Base-by-base conservation (phyloP, 225 moss, liverwort and hornwort species). In the Marchantia paleacea region DNA sequence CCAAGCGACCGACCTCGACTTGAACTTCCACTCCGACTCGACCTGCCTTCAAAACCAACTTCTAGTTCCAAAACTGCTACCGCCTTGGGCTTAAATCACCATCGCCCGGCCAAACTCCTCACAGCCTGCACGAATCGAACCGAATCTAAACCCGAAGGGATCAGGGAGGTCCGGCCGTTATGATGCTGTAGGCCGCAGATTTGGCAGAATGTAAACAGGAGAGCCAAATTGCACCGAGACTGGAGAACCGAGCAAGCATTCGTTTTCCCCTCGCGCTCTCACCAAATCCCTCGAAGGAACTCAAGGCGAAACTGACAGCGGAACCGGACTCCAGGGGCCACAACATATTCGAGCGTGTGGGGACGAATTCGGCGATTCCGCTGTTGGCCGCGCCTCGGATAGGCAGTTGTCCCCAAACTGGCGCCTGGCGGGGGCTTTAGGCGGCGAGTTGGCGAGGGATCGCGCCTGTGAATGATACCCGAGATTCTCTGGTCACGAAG, bases 131-230 rank as follows among this genome's bases (percentile, higher is more conserved):
- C 50, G 39, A 31, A 58, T 51, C 30, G 29, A 12, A 13, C 76
- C 61, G 76, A 76, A 76, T 76, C 76, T 72, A 55, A 8, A 12
- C 11, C 18, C 76, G 2, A n/a, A 13, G 58, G 48, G 22, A 76
- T 60, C 61, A 22, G 76, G 22, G 16, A 20, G 31, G 18, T 20
- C 20, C 47, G 26, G 58, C 50, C 54, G 74, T 55, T 30, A 55
- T 74, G 74, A 74, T 54, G 55, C 74, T 54, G 74, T 55, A 74
- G 54, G 11, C 26, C 55, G 55, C 25, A 54, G 55, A 54, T 74
- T 53, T 74, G 22, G 54, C 55, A 29, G 54, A 28, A 25, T 25
- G 29, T 29, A 22, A 18, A 55, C 26, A 54, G 54, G 26, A 12
- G 14, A 16, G 12, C 28, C 55, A 28, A 70, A 70, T 19, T 29